Percentiles rank a stretch among this genome's conserved stretches.
phyloP scores from a whole-genome alignment of 2,329 filamentous ascomycete species.

The Aspergillus intermedius region DNA sequence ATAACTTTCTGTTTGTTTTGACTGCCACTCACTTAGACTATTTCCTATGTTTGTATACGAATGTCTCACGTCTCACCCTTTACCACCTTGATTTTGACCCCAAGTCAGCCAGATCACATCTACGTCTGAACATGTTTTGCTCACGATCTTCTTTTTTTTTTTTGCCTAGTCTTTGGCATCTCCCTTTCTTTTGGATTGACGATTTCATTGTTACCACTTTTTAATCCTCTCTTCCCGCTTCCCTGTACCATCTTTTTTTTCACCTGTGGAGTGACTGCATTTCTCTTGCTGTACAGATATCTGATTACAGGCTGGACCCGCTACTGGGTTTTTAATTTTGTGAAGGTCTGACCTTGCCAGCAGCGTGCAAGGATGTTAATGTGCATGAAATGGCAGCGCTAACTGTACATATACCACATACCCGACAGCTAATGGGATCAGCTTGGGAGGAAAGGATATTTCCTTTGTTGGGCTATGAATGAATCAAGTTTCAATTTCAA shows the following conservation, averaged over 20 bases:
- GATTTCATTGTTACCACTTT: slow-evolving; percentile 21
- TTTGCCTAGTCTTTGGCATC: slow-evolving; percentile 12
- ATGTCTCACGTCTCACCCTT: slow-evolving; percentile 7
- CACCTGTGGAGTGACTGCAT: slow-evolving; percentile 11
- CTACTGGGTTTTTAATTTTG: too few relatives aligned
- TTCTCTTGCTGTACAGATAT: slow-evolving; percentile 19
- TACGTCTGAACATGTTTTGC: slow-evolving; percentile 1
- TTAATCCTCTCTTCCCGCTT: slow-evolving; percentile 24
- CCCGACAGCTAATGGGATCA: too few relatives aligned
- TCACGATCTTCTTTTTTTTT: slow-evolving; percentile 19
- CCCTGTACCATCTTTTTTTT: slow-evolving; percentile 22
- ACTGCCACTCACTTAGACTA: slow-evolving; percentile 7
- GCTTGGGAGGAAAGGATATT: too few relatives aligned
- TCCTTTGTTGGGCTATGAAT: too few relatives aligned
- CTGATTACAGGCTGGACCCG: too few relatives aligned
- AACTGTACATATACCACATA: too few relatives aligned
- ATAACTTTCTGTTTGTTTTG: slow-evolving; percentile 17
- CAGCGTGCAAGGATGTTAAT: slow-evolving; percentile 11
- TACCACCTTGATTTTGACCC: slow-evolving; percentile 4
- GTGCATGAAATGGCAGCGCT: too few relatives aligned
- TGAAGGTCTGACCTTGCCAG: too few relatives aligned
- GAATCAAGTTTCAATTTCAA: too few relatives aligned
- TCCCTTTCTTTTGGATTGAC: slow-evolving; percentile 20
- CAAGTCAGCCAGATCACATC: background rate
- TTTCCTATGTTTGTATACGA: slow-evolving; percentile 12